Percentiles rank a stretch among this genome's conserved stretches.
Evolutionary conservation across 2,329 filamentous ascomycete species (phyloP).

Genomic region (Aspergillus chevalieri): DNA sequence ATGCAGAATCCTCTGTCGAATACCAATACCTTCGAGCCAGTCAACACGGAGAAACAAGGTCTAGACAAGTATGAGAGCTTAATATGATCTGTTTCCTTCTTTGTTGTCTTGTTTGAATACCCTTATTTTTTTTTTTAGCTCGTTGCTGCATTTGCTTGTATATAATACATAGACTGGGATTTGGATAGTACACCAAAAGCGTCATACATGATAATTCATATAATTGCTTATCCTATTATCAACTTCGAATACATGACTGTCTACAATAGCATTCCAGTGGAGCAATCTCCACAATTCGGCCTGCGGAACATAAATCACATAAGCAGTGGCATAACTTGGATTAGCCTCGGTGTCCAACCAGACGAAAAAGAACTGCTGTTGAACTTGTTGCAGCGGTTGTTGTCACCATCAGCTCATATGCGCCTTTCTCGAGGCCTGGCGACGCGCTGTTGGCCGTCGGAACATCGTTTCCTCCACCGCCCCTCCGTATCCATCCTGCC

Average conservation of each 20-base stretch:
- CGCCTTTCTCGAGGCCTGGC: conserved; percentile 13
- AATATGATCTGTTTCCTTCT: conserved; percentile 30
- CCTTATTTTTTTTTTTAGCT: conserved; percentile 3
- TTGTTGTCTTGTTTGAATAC: conserved; percentile 7
- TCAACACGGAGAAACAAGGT: conserved; percentile 33
- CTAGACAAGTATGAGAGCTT: conserved; percentile 54
- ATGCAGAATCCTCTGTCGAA: conserved; percentile 19
- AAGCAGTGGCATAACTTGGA: no score
- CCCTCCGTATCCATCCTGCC: conserved; percentile 11
- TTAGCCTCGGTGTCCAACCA: no score
- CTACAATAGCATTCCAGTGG: no score
- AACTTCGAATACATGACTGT: no score
- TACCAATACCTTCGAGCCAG: conserved; percentile 16
- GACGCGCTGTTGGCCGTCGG: conserved; percentile 15
- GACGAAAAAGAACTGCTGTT: no score
- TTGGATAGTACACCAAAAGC: background rate
- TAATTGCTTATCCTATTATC: no score
- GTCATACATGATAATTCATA: no score
- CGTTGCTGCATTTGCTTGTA: background rate
- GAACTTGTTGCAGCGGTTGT: background rate
- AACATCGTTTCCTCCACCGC: conserved; percentile 13
- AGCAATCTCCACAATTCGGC: no score
- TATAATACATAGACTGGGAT: background rate
- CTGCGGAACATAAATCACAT: no score
- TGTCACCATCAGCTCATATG: conserved; percentile 8